Evolutionary conservation across 139 green algal genomes (phyloP).

Genomic region (Closterium sp.): DNA sequence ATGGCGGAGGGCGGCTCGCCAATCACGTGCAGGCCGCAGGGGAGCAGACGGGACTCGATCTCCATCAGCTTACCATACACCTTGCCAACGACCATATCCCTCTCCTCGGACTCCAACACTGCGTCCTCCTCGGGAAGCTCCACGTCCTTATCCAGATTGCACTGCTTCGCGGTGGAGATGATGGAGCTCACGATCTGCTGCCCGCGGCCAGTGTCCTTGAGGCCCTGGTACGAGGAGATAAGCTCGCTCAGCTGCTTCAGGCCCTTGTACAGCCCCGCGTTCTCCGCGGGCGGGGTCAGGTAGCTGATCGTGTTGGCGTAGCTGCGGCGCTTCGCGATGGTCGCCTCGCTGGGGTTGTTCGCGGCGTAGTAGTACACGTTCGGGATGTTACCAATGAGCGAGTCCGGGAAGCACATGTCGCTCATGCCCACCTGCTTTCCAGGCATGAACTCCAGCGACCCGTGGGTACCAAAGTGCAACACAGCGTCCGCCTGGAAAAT

Average conservation of each 20-base stretch:
- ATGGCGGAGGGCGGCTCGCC: slow-evolving; percentile 83
- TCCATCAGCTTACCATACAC: slow-evolving; percentile 90
- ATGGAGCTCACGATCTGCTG: slow-evolving; percentile 91
- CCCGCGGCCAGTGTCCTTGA: slow-evolving; percentile 83
- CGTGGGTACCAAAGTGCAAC: slow-evolving; percentile 99
- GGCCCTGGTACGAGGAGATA: slow-evolving; percentile 88
- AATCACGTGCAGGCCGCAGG: slow-evolving; percentile 96
- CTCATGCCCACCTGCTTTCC: slow-evolving; percentile 97
- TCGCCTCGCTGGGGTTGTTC: slow-evolving; percentile 99
- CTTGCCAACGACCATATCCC: slow-evolving; percentile 59
- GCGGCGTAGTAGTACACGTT: slow-evolving; percentile 99
- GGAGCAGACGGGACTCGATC: slow-evolving; percentile 97
- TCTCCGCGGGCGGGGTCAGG: slow-evolving; percentile 97
- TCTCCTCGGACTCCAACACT: slow-evolving; percentile 73
- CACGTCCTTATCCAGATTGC: slow-evolving; percentile 97
- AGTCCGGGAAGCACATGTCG: slow-evolving; percentile 95
- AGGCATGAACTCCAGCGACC: slow-evolving; percentile 99
- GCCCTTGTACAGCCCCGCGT: slow-evolving; percentile 97
- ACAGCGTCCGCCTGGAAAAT: slow-evolving; percentile 95
- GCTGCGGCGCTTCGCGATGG: slow-evolving; percentile 96
- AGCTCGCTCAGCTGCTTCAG: slow-evolving; percentile 88
- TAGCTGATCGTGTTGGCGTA: slow-evolving; percentile 99
- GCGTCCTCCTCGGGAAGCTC: slow-evolving; percentile 74
- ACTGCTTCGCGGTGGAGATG: slow-evolving; percentile 90
- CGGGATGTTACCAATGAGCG: slow-evolving; percentile 92